phyloP scores from a whole-genome alignment of 352 stramenopile species.

The Pythium aristosporum region DNA sequence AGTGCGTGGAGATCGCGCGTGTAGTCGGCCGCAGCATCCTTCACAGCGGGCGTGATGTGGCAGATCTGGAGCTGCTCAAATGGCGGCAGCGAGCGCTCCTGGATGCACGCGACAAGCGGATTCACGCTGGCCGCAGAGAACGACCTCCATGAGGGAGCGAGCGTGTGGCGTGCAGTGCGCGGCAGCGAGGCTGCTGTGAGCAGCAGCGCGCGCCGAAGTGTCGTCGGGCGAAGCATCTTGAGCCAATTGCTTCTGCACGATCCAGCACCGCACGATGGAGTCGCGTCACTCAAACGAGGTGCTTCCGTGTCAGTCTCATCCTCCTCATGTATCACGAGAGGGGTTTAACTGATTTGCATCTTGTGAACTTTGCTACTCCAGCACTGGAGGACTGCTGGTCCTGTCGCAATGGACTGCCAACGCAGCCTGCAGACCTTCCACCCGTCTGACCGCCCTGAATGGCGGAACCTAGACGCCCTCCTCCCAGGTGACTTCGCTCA shows the following conservation, averaged over 20 bases:
- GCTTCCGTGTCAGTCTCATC: neutral
- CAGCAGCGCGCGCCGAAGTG: slow-evolving; percentile 16
- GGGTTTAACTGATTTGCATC: too few species aligned
- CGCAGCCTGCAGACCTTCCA: too few species aligned
- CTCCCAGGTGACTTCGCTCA: too few species aligned
- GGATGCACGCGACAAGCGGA: slow-evolving; percentile 55
- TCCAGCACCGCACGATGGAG: neutral
- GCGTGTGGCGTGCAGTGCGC: slow-evolving; percentile 8
- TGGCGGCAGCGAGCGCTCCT: slow-evolving; percentile 57
- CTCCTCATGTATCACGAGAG: too few species aligned
- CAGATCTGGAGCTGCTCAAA: slow-evolving; percentile 64
- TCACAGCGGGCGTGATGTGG: slow-evolving; percentile 64
- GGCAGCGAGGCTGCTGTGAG: slow-evolving; percentile 11
- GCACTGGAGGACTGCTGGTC: too few species aligned
- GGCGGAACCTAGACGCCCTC: too few species aligned
- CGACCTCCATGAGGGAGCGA: neutral
- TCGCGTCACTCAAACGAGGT: neutral
- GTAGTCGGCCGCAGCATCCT: slow-evolving; percentile 47
- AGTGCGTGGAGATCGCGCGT: slow-evolving; percentile 48
- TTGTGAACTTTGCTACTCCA: too few species aligned
- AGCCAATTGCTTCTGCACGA: neutral
- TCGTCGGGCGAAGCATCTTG: slow-evolving; percentile 18
- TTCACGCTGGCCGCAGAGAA: slow-evolving; percentile 30
- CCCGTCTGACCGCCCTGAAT: too few species aligned
- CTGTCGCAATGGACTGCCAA: too few species aligned